These are phyloP conservation scores for Monosporascus ibericus DNA, from an alignment of 2,329 filamentous ascomycete species.

Conservation along the genomic window DNA sequence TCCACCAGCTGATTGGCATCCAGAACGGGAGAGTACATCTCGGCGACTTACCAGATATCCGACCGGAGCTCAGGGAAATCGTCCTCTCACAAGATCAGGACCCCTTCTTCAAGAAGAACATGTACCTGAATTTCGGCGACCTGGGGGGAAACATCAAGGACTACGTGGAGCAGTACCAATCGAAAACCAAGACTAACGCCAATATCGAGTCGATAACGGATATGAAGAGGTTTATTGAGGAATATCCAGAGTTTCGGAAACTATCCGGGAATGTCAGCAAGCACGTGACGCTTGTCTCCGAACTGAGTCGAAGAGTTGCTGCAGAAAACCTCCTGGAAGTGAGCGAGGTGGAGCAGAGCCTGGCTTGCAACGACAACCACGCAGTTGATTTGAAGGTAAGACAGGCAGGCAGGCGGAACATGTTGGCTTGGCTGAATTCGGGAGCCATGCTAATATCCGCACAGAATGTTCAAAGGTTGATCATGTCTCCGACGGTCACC, in stretches of 20 bases:
- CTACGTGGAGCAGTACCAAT: constrained; percentile 97
- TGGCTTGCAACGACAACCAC: constrained; percentile 96
- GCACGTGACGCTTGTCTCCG: constrained; percentile 91
- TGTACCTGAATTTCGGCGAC: constrained; percentile 97
- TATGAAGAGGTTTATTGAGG: constrained; percentile 99
- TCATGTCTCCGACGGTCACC: constrained; percentile 72
- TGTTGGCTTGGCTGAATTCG: not conserved
- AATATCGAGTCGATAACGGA: constrained; percentile 96
- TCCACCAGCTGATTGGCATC: constrained; percentile 91
- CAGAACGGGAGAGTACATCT: constrained; percentile 91
- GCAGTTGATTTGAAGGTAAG: constrained; percentile 78
- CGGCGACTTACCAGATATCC: constrained; percentile 73
- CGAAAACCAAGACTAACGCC: constrained; percentile 91
- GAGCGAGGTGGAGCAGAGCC: constrained; percentile 91
- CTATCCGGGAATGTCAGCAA: constrained; percentile 98
- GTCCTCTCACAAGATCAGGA: constrained; percentile 95
- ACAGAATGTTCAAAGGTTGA: constrained; percentile 76
- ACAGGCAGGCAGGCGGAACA: not conserved
- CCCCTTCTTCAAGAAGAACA: constrained; percentile 98
- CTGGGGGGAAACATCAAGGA: constrained; percentile 95
- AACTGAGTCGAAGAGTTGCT: constrained; percentile 82
- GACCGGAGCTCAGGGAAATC: constrained; percentile 86
- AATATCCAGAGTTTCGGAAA: constrained; percentile 96
- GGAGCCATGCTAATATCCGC: constrained; percentile 14
- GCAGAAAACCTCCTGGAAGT: constrained; percentile 88